A percentile compares a stretch with the other conserved stretches of the same genome.
Conservation (phyloP, 108 stramenopile species). For the Epipyxis sp. region DNA sequence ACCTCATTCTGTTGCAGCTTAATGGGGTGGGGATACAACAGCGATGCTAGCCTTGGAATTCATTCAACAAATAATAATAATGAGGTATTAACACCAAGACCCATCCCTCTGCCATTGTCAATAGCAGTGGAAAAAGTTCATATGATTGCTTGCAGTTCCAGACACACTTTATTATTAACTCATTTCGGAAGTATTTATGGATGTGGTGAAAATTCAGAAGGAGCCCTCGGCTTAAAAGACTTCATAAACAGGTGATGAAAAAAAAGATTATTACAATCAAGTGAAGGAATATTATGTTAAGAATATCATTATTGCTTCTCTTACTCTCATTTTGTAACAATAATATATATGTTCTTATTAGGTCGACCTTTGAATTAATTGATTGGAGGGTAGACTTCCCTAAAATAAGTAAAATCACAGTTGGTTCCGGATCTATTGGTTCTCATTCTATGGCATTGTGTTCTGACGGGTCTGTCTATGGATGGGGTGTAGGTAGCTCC, state of each 20-base stretch:
- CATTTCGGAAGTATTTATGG: neutral
- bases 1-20: too few species aligned
- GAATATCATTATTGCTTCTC: too few species aligned
- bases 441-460: neutral
- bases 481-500: slow-evolving; percentile 17
- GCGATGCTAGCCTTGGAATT: too few species aligned
- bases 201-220: slow-evolving; percentile 33
- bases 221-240: slow-evolving; percentile 10
- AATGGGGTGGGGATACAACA: too few species aligned
- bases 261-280: too few species aligned
- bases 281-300: too few species aligned
- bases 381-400: neutral
- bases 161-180: slow-evolving; percentile 33
- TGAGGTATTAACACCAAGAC: neutral
- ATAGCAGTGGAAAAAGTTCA: slow-evolving; percentile 1
- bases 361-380: too few species aligned
- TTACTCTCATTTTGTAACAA: too few species aligned
- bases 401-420: neutral
- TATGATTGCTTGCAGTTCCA: slow-evolving; percentile 29
- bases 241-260: neutral
- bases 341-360: too few species aligned
- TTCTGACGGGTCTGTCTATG: neutral
- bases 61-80: too few species aligned
- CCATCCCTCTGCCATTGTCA: neutral
- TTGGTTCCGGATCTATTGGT: slow-evolving; percentile 18